A percentile compares a stretch with the other conserved stretches of the same genome.
Evolutionary conservation across 1,139 yeast species (phyloP).

Genomic region (Pichia sp.): DNA sequence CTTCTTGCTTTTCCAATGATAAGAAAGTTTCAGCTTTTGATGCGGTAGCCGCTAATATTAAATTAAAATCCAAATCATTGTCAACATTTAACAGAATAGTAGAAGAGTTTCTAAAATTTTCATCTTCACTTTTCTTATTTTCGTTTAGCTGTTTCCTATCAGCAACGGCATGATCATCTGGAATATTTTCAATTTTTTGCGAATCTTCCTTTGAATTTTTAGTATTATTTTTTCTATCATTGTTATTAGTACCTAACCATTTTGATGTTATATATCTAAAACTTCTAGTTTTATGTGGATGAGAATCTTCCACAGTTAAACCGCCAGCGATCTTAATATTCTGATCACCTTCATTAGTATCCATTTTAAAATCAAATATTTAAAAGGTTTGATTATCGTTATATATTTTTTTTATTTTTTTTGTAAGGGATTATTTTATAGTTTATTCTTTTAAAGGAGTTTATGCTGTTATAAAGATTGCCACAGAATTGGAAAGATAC

Average conservation of each 20-base stretch:
- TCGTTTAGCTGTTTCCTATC: no score
- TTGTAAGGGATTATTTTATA: background rate
- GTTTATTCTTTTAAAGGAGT: background rate
- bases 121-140: background rate
- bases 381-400: background rate
- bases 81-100: background rate
- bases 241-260: conserved; percentile 11
- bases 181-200: background rate
- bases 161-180: background rate
- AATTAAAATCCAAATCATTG: background rate
- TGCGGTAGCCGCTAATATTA: background rate
- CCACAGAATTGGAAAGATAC: no score
- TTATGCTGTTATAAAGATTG: no score
- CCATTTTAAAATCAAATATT: background rate
- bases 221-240: background rate
- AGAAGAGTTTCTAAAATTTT: background rate
- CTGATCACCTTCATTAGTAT: background rate
- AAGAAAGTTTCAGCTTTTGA: background rate
- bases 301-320: conserved; percentile 2
- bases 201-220: background rate
- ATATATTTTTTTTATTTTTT: background rate
- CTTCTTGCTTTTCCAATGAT: conserved; percentile 3
- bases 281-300: conserved; percentile 3
- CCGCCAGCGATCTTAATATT: background rate
- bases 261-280: conserved; percentile 11